Evolutionary conservation across 116 monocot species (phyloP).

Genomic region (Cymodocea nodosa): DNA sequence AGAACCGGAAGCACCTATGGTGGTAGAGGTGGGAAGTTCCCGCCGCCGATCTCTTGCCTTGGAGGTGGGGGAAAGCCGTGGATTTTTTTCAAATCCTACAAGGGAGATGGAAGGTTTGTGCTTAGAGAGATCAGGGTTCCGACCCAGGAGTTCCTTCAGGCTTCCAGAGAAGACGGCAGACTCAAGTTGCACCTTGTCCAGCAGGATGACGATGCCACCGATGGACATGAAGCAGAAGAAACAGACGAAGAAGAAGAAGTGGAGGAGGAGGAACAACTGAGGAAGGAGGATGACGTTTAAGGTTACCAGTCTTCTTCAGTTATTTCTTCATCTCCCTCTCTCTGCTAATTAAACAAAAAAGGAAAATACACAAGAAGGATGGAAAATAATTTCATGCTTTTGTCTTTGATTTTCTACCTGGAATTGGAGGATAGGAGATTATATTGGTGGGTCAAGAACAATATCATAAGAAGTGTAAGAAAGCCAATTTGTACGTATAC

Average conservation of each 20-base stretch:
- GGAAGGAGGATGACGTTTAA: neutral
- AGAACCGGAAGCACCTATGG: neutral
- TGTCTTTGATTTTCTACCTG: too few relatives aligned
- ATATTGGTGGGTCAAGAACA: too few relatives aligned
- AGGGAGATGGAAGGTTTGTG: constrained; percentile 63
- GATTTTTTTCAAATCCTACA: constrained; percentile 38
- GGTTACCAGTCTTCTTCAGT: too few relatives aligned
- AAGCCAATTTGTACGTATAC: too few relatives aligned
- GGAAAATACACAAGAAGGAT: too few relatives aligned
- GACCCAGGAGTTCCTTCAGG: constrained; percentile 45
- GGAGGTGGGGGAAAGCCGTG: constrained; percentile 56
- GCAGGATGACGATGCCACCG: constrained; percentile 12
- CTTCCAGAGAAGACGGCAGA: constrained; percentile 46
- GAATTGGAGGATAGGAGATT: too few relatives aligned
- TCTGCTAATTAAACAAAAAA: too few relatives aligned
- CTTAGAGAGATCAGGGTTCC: constrained; percentile 60
- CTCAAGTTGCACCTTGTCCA: constrained; percentile 52
- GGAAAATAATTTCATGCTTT: too few relatives aligned
- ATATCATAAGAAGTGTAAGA: too few relatives aligned
- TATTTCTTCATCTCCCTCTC: too few relatives aligned
- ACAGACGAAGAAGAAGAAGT: neutral
- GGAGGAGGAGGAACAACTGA: neutral
- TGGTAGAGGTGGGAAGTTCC: constrained; percentile 14
- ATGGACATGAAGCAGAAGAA: constrained; percentile 10
- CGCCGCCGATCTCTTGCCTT: constrained; percentile 59